These are phyloP conservation scores for Hibiscus trionum DNA, from an alignment of 345 rosid species.

Conservation along the genomic window DNA sequence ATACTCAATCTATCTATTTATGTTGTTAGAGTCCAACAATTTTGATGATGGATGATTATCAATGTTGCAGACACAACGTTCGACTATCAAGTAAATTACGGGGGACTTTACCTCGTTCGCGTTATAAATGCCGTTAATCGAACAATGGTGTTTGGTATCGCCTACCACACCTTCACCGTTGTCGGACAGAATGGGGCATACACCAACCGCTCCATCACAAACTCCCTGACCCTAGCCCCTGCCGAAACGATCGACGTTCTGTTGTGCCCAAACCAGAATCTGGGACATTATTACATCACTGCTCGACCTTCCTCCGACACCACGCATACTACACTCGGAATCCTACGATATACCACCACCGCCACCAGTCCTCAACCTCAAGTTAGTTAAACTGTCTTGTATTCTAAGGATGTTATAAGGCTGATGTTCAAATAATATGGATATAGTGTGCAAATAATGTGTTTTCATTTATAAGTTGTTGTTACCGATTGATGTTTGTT, in stretches of 20 bases:
- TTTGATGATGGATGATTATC: not conserved
- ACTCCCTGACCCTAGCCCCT: slow-evolving; percentile 16
- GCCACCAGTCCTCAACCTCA: no score
- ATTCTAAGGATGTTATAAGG: no score
- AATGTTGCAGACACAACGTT: slow-evolving; percentile 15
- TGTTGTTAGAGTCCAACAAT: not conserved
- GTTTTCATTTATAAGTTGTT: not conserved
- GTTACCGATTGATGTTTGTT: not conserved
- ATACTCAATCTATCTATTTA: not conserved
- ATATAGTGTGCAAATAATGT: no score
- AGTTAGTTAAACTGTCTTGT: no score
- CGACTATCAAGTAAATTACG: not conserved
- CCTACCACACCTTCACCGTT: slow-evolving; percentile 23
- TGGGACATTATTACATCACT: slow-evolving; percentile 25
- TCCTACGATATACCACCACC: not conserved
- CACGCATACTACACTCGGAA: not conserved
- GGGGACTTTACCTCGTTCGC: slow-evolving; percentile 22
- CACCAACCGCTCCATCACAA: slow-evolving; percentile 6
- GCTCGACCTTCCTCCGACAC: slow-evolving; percentile 1
- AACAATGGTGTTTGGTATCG: slow-evolving; percentile 23
- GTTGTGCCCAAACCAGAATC: slow-evolving; percentile 16
- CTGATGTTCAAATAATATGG: not conserved
- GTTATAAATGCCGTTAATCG: slow-evolving; percentile 21
- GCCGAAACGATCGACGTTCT: slow-evolving; percentile 28
- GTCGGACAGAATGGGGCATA: slow-evolving; percentile 27